Conservation (phyloP, 257 asterid genomes). For the Solanum virginianum region DNA sequence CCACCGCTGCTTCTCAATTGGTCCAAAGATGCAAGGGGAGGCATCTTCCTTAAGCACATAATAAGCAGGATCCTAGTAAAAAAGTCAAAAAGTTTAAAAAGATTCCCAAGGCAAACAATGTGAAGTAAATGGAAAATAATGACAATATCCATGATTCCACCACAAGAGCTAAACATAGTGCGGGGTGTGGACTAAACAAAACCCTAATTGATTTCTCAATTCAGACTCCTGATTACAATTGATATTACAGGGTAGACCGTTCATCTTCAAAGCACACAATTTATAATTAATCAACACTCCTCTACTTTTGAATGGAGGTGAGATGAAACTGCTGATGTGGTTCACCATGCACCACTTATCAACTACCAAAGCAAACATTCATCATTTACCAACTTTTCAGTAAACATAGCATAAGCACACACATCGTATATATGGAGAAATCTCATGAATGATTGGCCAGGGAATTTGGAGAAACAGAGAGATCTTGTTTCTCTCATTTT, state of each 20-base stretch:
- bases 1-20: slow-evolving; percentile 98
- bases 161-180: not conserved
- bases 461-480: not conserved
- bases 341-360: not conserved
- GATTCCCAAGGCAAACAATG: not conserved
- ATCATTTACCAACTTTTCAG: not conserved
- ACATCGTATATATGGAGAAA: not conserved
- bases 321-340: not conserved
- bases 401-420: not conserved
- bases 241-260: not conserved
- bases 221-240: not conserved
- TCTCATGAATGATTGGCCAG: not conserved
- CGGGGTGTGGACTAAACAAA: not conserved
- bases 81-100: slow-evolving; percentile 3
- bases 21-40: slow-evolving; percentile 92
- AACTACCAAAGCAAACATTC: not conserved
- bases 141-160: not conserved
- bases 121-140: not conserved
- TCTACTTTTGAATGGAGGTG: not conserved
- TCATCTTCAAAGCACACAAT: not conserved
- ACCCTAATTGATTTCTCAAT: not conserved
- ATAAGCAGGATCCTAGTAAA: slow-evolving; percentile 64
- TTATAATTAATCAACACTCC: not conserved
- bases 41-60: slow-evolving; percentile 68
- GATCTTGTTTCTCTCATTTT: not conserved